Conservation (phyloP, 176 grass and related monocot genomes). For the Poa pratensis region DNA sequence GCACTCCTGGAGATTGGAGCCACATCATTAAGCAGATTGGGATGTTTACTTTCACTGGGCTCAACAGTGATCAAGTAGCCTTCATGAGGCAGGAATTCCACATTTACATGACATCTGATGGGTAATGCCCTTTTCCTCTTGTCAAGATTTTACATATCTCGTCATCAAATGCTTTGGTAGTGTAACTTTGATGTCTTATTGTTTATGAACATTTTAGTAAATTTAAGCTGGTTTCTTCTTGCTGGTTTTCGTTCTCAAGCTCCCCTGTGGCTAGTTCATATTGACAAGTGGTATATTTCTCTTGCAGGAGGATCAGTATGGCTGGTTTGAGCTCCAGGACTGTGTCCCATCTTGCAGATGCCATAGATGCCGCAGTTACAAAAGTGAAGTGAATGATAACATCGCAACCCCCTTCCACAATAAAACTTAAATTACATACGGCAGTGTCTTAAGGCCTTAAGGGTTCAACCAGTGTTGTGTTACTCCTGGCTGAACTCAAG, state of each 20-base stretch:
- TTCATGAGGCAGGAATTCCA: slow-evolving; percentile 96
- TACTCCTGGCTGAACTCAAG: slow-evolving; percentile 21
- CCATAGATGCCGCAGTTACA: slow-evolving; percentile 88
- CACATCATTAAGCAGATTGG: slow-evolving; percentile 99
- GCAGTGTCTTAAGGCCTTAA: neutral
- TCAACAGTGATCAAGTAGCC: slow-evolving; percentile 85
- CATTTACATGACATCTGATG: slow-evolving; percentile 99
- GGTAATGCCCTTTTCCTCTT: slow-evolving; percentile 56
- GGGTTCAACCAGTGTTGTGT: slow-evolving; percentile 36
- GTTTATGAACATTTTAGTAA: neutral
- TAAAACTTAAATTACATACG: slow-evolving; percentile 36
- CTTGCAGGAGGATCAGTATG: slow-evolving; percentile 98
- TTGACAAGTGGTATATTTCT: slow-evolving; percentile 13
- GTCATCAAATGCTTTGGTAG: neutral
- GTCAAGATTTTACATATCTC: neutral
- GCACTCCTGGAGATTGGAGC: slow-evolving; percentile 93
- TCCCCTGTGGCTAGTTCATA: slow-evolving; percentile 3
- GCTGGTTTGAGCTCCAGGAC: slow-evolving; percentile 80
- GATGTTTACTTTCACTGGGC: slow-evolving; percentile 99
- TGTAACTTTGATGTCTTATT: neutral
- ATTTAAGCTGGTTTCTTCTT: neutral
- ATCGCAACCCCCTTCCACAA: neutral
- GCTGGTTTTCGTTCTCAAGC: neutral
- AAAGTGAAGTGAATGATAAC: slow-evolving; percentile 51
- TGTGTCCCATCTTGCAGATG: slow-evolving; percentile 76